Conservation (phyloP, 441 rosid species). For the Gossypium davidsonii region DNA sequence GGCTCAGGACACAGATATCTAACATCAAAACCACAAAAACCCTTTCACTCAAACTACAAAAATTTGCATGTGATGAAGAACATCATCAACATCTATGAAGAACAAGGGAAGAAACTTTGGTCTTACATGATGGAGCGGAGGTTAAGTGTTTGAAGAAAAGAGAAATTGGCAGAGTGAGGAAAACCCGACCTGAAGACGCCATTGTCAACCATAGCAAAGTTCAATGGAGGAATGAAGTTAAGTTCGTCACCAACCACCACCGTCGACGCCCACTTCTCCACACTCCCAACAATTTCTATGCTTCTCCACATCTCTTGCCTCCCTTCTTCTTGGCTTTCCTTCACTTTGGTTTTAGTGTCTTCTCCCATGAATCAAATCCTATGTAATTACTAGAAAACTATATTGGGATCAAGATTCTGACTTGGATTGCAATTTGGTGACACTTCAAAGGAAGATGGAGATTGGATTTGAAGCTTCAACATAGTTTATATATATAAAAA, state of each 20-base stretch:
- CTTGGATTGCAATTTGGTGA: slow-evolving; percentile 12
- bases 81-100: not conserved
- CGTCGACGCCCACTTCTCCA: slow-evolving; percentile 15
- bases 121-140: slow-evolving; percentile 69
- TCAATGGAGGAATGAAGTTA: slow-evolving; percentile 51
- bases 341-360: slow-evolving; percentile 16
- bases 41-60: not conserved
- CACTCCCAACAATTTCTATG: slow-evolving; percentile 48
- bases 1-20: slow-evolving; percentile 65
- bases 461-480: not conserved
- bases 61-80: not conserved
- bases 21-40: not conserved
- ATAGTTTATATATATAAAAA: not conserved
- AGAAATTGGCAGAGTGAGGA: slow-evolving; percentile 53
- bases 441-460: not conserved
- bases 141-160: slow-evolving; percentile 53
- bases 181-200: slow-evolving; percentile 74
- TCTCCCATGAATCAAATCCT: slow-evolving; percentile 23
- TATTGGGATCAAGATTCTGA: not conserved
- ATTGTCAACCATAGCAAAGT: slow-evolving; percentile 64
- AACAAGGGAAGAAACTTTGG: not conserved
- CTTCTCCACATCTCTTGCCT: slow-evolving; percentile 29
- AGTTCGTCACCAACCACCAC: slow-evolving; percentile 35
- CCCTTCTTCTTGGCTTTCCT: not conserved
- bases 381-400: too few species aligned